Evolutionary conservation across 768 basidiomycete species (phyloP), one percentile per base, ranked within the genome.

Genomic region (Suillus ampliporus): DNA sequence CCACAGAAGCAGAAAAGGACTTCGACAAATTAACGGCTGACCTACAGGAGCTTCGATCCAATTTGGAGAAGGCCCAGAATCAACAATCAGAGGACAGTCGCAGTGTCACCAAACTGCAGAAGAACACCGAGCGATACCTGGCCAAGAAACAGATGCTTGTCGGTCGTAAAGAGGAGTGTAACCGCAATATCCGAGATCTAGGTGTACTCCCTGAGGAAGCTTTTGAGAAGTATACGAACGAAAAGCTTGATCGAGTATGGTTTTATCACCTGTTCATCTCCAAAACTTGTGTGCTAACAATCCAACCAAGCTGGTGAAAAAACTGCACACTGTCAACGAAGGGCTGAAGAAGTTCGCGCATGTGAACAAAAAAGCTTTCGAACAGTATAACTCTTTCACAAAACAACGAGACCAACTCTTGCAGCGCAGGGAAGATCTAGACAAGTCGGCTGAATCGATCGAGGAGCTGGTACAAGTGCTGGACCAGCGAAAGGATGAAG

Each of bases 331-430:
- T 15, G 89, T 95, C 64, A 97, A 98, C 71, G 96, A 99, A 71
- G 86, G 88, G 31, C 80, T 99, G 68, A 97, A 97, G 76, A 97
- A 95, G 75, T 99, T 96, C 70, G 93, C 95, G 0, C 95, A 98
- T 72, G 97, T 99, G 65, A 99, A 99, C 82, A 99, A 99, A 83
- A 98, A 99, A 72, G 97, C 97, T 1, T 97, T 97, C 72, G 97
- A 99, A 74, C 97, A 99, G 74, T 99, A 97, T 80, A 93, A 86
- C 74, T 96, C 94, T 73, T 99, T 99, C 75, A 97, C 96, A 9
- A 98, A 97, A 73, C 97, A 99, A 74, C 90, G 96, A 1, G 96
- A 99, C 72, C 91, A 95, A 68, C 86, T 98, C 4, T 75, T 92
- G 47, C 83, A 89, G 63, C 90, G 97, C 5, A 86, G 95, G 10